These are phyloP conservation scores for Limnanthes douglasii DNA, from an alignment of 345 rosid genomes.

Conservation along the genomic window DNA sequence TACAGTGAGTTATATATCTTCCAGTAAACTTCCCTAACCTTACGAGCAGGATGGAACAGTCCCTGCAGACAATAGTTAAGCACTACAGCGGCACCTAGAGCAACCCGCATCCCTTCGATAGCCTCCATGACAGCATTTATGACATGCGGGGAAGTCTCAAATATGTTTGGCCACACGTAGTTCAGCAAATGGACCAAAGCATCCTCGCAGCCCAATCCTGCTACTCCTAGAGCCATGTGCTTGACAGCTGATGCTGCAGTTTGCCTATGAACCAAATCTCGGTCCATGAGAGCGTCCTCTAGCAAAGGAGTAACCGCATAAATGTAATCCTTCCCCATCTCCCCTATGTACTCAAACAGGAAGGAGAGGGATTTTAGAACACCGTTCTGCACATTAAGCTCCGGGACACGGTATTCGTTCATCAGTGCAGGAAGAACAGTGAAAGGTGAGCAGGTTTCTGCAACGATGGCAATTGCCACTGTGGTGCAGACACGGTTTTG, in stretches of 20 bases:
- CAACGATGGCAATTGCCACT: conserved; percentile 91
- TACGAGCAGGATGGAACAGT: conserved; percentile 92
- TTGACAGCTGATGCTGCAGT: conserved; percentile 98
- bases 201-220: conserved; percentile 98
- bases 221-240: conserved; percentile 98
- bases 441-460: conserved; percentile 96
- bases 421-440: conserved; percentile 89
- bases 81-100: conserved; percentile 73
- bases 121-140: conserved; percentile 99
- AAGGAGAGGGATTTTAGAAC: conserved; percentile 93
- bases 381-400: conserved; percentile 97
- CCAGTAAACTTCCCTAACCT: conserved; percentile 99
- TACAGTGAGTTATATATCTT: conserved; percentile 94
- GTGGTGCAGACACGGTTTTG: conserved; percentile 99
- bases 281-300: conserved; percentile 96
- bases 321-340: conserved; percentile 97
- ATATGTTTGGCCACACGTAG: conserved; percentile 97
- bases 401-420: conserved; percentile 98
- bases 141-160: conserved; percentile 97
- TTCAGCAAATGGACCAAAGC: conserved; percentile 80
- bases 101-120: conserved; percentile 93
- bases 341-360: conserved; percentile 94
- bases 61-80: conserved; percentile 97
- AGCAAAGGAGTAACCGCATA: conserved; percentile 98
- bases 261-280: conserved; percentile 95